These are phyloP conservation scores for Neobulgaria alba DNA, from an alignment of 2,329 filamentous ascomycete genomes.

Conservation along the genomic window DNA sequence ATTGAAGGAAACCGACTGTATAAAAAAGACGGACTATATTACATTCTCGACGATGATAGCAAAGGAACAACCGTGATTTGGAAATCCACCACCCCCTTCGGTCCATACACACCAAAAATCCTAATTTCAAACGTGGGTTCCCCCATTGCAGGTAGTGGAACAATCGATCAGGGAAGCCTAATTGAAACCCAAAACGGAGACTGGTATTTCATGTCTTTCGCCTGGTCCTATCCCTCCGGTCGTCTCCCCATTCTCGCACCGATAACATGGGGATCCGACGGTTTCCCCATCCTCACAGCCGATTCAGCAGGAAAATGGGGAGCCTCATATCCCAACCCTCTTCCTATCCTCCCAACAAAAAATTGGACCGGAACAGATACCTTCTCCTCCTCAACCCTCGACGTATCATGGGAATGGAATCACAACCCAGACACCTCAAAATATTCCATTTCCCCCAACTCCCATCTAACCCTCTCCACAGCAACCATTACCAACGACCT, in stretches of 20 bases:
- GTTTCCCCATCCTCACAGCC: constrained; percentile 37
- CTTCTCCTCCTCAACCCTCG: constrained; percentile 36
- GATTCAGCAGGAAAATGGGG: constrained; percentile 42
- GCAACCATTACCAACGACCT: constrained; percentile 45
- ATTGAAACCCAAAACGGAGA: constrained; percentile 41
- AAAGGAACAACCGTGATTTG: constrained; percentile 38
- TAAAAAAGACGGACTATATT: constrained; percentile 47
- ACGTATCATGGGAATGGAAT: constrained; percentile 51
- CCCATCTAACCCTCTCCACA: constrained; percentile 39
- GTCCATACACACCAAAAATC: constrained; percentile 40
- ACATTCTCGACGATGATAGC: constrained; percentile 43
- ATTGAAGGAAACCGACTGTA: constrained; percentile 49
- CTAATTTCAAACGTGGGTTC: constrained; percentile 34
- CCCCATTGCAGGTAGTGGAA: constrained; percentile 37
- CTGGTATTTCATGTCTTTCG: constrained; percentile 53
- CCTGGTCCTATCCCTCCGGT: constrained; percentile 46
- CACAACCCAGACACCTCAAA: constrained; percentile 47
- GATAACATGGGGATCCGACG: constrained; percentile 42
- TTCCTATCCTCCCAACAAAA: constrained; percentile 23
- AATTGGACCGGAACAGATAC: constrained; percentile 35
- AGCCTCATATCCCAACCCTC: constrained; percentile 34
- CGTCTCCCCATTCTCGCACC: constrained; percentile 49
- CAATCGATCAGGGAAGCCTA: constrained; percentile 47
- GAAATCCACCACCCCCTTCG: constrained; percentile 41
- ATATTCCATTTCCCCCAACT: constrained; percentile 35